phyloP scores from a whole-genome alignment of 2,329 filamentous ascomycete species.

The Raffaelea ambrosiae region DNA sequence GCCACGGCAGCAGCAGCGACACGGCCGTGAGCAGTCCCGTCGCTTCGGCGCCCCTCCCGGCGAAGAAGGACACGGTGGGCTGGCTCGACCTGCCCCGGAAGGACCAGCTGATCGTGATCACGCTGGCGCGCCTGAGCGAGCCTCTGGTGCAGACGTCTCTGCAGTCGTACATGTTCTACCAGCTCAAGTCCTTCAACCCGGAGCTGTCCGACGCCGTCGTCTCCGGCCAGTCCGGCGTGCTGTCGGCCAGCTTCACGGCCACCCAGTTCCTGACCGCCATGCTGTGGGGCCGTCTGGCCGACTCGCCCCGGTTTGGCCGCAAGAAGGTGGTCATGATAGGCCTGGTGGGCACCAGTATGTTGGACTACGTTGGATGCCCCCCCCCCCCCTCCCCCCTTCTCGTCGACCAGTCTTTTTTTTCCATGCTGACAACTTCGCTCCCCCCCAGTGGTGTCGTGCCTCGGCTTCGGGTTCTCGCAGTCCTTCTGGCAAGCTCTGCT shows the following conservation, averaged over 20 bases:
- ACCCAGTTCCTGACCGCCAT: slow-evolving; percentile 78
- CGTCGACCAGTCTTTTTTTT: neutral
- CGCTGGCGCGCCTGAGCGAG: slow-evolving; percentile 70
- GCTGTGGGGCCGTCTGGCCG: slow-evolving; percentile 67
- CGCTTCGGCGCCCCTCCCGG: neutral
- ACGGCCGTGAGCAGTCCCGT: neutral
- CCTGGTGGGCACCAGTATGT: slow-evolving; percentile 52
- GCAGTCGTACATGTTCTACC: slow-evolving; percentile 78
- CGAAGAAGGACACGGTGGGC: slow-evolving; percentile 31
- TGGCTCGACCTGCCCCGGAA: slow-evolving; percentile 71
- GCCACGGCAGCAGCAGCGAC: neutral
- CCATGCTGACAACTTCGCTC: no score
- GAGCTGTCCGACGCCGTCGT: slow-evolving; percentile 53
- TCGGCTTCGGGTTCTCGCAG: slow-evolving; percentile 64
- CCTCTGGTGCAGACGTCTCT: slow-evolving; percentile 69
- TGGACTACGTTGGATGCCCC: slow-evolving; percentile 12
- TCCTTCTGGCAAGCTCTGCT: slow-evolving; percentile 53
- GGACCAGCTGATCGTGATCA: slow-evolving; percentile 68
- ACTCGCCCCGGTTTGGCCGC: slow-evolving; percentile 55
- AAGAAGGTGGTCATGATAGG: slow-evolving; percentile 75
- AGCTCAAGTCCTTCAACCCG: slow-evolving; percentile 67
- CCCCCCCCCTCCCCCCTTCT: neutral
- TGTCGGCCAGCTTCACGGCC: slow-evolving; percentile 72
- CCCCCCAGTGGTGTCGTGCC: slow-evolving; percentile 39
- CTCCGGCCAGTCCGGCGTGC: slow-evolving; percentile 65